Base-by-base conservation (phyloP, 179 eudicot genomes). In the Monotropa hypopitys region DNA sequence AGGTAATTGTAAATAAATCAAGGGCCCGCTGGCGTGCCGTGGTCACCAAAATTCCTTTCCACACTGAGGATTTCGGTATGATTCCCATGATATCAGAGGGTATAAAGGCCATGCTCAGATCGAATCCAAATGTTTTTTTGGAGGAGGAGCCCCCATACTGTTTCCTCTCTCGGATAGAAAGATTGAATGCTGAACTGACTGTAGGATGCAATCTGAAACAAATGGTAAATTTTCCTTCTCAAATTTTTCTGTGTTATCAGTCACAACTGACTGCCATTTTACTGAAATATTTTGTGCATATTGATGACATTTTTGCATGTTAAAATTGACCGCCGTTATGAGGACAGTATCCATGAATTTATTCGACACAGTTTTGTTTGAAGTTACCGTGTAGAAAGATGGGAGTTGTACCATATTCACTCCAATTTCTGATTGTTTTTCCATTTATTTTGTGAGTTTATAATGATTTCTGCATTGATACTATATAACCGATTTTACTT, bases 1-100 rank as follows among this genome's bases (percentile, higher is more conserved):
- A 96, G 99, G 98, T 88, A 20, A 96, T 96, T 78, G 88, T 89
- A 76, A 96, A 93, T 81, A 93, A 96, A 86, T 93, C 99, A 30
- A 87, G 97, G 71, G 93, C 89, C 67, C 38, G 5, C 67, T 61
- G 67, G 88, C 98, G 97, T 80, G 87, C 91, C 47, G 82, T 89
- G 75, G 53, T 82, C 70, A 87, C 80, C 74, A 93, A 76, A 83
- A 89, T 93, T 53, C 97, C 98, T 33, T 57, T 96, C 70, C 91
- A 81, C 43, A 82, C 83, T 78, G 87, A 81, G 54, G 90, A 91
- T 75, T 50, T 88, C 78, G 89, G 85, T 23, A 90, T 84, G 89
- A 79, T 96, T 83, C 87, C 98, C 77, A 86, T 76, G 71, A 88
- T 89, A 78, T 83, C 98, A 69, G 89, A 87, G 69, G 92, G 86